Evolutionary conservation across 2,329 filamentous ascomycete genomes (phyloP), one percentile per base, ranked within the genome.

Genomic region (Aspergillus terreus): DNA sequence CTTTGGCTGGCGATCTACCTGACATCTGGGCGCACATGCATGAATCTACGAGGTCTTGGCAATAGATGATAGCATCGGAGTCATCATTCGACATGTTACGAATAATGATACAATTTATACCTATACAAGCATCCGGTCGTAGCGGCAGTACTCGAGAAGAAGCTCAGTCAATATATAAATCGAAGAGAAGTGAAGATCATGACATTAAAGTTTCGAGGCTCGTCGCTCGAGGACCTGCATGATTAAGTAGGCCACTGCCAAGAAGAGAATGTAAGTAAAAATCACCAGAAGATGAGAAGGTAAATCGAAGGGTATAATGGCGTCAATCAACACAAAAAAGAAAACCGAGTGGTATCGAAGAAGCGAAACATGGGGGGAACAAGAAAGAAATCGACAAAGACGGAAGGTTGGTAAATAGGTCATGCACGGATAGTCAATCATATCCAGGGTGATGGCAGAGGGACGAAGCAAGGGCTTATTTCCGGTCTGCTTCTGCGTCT

Each of bases 151-250:
- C 33, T 35, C 33, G 33, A 35, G 4, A 41, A n/a, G 38, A 23
- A 23, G 5, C 23, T 23, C 23, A 38, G 15, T 19, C 40, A 42
- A 15, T 17, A 19, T 42, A 14, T n/a, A 23, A 19, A 42, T 11
- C 15, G 17, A 42, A 42, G 19, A 42, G 19, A 21, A 42, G 11
- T 17, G 6, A 42, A 23, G 19, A 25, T 42, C n/a, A 17, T 47
- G n/a, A 44, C 6, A 23, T 47, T 62, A 69, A 40, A 67, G 61
- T 54, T 67, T 72, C 45, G 65, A 63, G 27, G 61, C 44, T 40
- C 63, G 63, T 45, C 68, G 68, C 48, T 71, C 65, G 48, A 69
- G 56, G 47, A 67, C 56, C 50, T 68, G 66, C 12, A 67, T 55
- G 27, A 68, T 47, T 42, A 68, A 19, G 54, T 69, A 70, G 63